Evolutionary conservation across 176 grass and related monocot genomes (phyloP), one percentile per base, ranked within the genome.

Genomic region (Typha latifolia): DNA sequence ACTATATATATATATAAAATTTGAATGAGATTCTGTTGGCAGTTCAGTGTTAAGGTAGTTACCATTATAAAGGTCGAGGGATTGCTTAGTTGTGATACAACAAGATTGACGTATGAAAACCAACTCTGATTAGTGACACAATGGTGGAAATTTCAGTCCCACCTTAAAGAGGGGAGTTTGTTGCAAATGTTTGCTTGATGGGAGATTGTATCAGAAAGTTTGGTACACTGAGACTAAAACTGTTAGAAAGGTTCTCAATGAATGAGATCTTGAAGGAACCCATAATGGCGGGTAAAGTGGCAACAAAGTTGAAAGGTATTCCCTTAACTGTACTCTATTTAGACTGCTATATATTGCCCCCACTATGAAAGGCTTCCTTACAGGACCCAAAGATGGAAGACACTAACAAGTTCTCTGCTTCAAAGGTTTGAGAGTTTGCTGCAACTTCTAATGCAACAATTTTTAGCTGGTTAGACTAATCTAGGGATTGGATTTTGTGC

Each of bases 21-120:
- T 43, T 43, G 8, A 10, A 43, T 1, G 37, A 43, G 31, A 32
- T 12, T 83, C 50, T 73, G 77, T 80, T 88, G 77, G 12, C 23
- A 16, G 73, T 70, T 61, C 85, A 84, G 62, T 69, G 69, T 84
- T 84, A 76, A 80, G 81, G 64, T 80, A 75, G 85, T 84, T 88
- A 21, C 34, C 50, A 68, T 55, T 50, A 66, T 76, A 43, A 47
- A 21, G 53, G 53, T 22, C 6, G 20, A 21, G 53, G 7, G 53
- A 59, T 59, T 59, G 53, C 53, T 59, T 59, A 59, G 20, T 59
- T 59, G 27, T 21, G 5, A 19, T 19, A 11, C 53, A 59, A 21
- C 2, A 59, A 21, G 18, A 21, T 2, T 8, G 53, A 59, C 0
- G 3, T 9, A 57, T 57, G 16, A 22, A n/a, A 22, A 22, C 78